Conservation (phyloP, 2,329 filamentous ascomycete species). For the Aureobasidium leucospermi region DNA sequence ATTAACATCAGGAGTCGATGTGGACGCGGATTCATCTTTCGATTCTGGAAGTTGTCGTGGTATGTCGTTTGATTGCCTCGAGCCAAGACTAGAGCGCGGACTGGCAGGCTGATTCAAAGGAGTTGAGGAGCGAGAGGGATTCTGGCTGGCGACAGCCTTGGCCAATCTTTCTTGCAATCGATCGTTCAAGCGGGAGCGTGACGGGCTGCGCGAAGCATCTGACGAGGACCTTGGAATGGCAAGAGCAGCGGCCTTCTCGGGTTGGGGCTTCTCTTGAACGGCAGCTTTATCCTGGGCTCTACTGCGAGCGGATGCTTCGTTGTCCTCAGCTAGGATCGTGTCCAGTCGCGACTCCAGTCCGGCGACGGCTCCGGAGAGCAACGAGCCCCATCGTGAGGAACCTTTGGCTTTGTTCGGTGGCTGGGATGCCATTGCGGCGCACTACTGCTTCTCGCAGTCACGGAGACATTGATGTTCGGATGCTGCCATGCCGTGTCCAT, state of each 20-base stretch:
- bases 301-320: conserved; percentile 43
- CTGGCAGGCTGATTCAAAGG: conserved; percentile 41
- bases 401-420: conserved; percentile 15
- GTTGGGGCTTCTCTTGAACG: conserved; percentile 22
- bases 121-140: conserved; percentile 12
- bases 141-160: conserved; percentile 62
- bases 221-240: conserved; percentile 3
- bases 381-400: conserved; percentile 36
- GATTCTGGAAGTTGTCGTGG: conserved; percentile 19
- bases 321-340: conserved; percentile 78
- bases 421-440: conserved; percentile 13
- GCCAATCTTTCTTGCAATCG: conserved; percentile 84
- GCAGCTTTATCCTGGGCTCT: conserved; percentile 31
- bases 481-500: neutral
- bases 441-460: neutral
- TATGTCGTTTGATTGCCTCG: conserved; percentile 28
- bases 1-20: neutral
- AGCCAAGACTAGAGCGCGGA: conserved; percentile 39
- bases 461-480: neutral
- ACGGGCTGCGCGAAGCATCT: conserved; percentile 51
- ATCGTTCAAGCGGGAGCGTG: conserved; percentile 64
- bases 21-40: conserved; percentile 12
- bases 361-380: conserved; percentile 84
- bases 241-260: conserved; percentile 17
- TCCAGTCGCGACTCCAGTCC: conserved; percentile 91